Evolutionary conservation across 164 flowering plant genomes (phyloP).

Genomic region (Tinospora cordifolia): DNA sequence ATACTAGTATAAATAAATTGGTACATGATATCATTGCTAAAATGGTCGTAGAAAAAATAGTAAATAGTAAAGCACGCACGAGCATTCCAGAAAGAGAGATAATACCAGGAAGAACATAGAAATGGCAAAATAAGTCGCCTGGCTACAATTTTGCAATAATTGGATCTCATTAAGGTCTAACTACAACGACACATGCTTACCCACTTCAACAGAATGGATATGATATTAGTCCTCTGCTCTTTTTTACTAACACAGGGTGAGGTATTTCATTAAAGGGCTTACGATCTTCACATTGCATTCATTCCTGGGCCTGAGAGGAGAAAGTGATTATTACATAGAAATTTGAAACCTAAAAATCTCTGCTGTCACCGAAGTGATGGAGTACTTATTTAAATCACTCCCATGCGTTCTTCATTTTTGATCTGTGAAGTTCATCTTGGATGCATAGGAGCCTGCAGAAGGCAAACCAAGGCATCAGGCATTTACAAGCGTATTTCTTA

Average conservation of each 20-base stretch:
- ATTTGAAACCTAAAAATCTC: not conserved
- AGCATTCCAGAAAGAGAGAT: too few species aligned
- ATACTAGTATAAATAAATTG: too few species aligned
- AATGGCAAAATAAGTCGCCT: too few species aligned
- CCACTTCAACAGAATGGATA: not conserved
- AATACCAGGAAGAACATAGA: too few species aligned
- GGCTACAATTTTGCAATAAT: too few species aligned
- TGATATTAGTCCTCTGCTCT: not conserved
- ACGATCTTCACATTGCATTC: not conserved
- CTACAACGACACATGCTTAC: too few species aligned
- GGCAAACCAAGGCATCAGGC: conserved; percentile 10
- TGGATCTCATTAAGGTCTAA: too few species aligned
- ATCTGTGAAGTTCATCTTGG: conserved; percentile 65
- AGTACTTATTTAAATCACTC: conserved; percentile 12
- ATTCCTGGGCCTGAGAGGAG: not conserved
- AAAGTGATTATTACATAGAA: not conserved
- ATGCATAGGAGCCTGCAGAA: conserved; percentile 48
- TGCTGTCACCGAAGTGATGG: not conserved
- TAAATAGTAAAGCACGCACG: too few species aligned
- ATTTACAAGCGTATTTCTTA: not conserved
- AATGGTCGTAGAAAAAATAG: too few species aligned
- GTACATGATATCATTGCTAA: too few species aligned
- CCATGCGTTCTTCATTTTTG: conserved; percentile 46
- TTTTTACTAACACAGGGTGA: not conserved
- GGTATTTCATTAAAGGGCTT: not conserved